Evolutionary conservation across 2,329 filamentous ascomycete species (phyloP).

Genomic region (Zymoseptoria passerinii): DNA sequence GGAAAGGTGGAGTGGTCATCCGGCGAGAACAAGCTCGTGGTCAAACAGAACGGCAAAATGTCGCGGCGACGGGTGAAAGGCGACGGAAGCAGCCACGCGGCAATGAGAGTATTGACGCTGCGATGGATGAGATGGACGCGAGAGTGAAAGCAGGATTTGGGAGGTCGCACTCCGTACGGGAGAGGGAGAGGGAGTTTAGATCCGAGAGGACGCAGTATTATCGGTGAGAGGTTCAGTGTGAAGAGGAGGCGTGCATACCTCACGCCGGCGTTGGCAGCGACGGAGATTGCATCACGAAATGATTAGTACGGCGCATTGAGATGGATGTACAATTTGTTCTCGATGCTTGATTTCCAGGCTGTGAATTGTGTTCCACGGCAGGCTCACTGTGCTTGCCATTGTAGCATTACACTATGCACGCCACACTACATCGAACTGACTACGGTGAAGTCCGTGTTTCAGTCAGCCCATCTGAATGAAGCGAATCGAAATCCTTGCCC

Average conservation of each 20-base stretch:
- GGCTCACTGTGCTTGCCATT: not conserved
- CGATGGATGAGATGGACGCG: not conserved
- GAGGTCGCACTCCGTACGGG: not conserved
- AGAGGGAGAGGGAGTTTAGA: not conserved
- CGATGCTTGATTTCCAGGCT: not conserved
- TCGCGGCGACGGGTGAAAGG: not conserved
- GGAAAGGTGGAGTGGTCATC: not conserved
- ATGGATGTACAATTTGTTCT: not conserved
- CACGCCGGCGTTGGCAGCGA: not conserved
- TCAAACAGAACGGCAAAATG: not conserved
- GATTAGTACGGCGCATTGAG: not conserved
- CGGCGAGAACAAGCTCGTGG: not conserved
- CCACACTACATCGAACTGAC: not conserved
- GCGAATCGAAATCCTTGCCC: too few species aligned
- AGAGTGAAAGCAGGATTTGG: not conserved
- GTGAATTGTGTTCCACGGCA: not conserved
- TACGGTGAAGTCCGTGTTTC: not conserved
- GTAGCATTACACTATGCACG: not conserved
- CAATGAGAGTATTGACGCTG: not conserved
- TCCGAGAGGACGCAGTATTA: not conserved
- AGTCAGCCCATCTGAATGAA: not conserved
- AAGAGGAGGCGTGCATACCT: too few species aligned
- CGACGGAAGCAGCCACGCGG: too few species aligned
- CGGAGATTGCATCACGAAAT: not conserved
- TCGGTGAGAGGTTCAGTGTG: not conserved